Percentiles rank a stretch among this genome's conserved stretches.
These are phyloP conservation scores for Mariannaea sp. DNA, from an alignment of 2,329 filamentous ascomycete genomes.

Conservation along the genomic window DNA sequence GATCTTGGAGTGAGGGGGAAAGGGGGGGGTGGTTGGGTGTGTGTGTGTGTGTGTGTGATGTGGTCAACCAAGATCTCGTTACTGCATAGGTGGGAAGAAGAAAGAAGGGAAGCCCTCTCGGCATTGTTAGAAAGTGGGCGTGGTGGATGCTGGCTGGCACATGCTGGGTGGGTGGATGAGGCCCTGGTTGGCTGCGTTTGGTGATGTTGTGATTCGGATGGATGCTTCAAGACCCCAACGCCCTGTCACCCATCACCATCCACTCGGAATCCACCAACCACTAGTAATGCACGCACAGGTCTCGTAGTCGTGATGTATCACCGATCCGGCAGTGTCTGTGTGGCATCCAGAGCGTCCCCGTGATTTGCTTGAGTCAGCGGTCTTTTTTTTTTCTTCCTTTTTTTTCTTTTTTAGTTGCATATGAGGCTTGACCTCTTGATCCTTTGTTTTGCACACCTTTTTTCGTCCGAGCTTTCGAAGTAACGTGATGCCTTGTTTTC, in stretches of 20 bases:
- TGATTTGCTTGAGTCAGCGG: constrained; percentile 2
- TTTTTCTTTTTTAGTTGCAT: not conserved
- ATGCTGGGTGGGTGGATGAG: not conserved
- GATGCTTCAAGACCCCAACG: not conserved
- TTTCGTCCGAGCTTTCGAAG: too few relatives aligned
- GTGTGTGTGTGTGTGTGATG: too few relatives aligned
- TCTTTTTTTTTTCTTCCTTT: not conserved
- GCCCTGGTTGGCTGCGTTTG: not conserved
- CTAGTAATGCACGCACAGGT: not conserved
- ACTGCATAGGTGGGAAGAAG: not conserved
- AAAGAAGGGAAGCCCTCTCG: not conserved
- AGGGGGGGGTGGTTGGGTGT: too few relatives aligned
- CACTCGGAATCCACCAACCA: not conserved
- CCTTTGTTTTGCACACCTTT: not conserved
- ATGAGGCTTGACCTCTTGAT: not conserved
- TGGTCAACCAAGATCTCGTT: not conserved
- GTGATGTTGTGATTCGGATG: constrained; percentile 8
- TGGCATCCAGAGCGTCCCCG: not conserved
- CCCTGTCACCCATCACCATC: not conserved
- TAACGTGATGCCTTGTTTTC: not conserved
- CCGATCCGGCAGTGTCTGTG: constrained; percentile 12
- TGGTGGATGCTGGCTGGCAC: not conserved
- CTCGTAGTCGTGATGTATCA: not conserved
- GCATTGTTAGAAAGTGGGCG: not conserved
- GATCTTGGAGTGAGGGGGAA: not conserved